Conservation (phyloP, 306 rosid species). For the Alnus glutinosa region DNA sequence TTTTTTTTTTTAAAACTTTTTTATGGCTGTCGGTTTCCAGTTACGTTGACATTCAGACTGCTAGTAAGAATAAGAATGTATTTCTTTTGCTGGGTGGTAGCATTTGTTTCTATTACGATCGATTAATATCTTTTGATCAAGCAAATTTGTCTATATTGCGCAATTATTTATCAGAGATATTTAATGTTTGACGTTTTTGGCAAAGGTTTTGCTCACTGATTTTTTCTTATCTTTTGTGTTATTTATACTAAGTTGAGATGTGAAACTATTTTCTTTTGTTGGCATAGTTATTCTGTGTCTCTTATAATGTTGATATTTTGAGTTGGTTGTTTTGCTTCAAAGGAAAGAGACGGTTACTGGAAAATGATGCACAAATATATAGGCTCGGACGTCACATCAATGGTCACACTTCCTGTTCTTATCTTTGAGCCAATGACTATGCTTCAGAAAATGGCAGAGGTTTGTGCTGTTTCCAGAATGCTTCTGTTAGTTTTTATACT, state of each 20-base stretch:
- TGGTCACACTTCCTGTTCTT: conserved; percentile 86
- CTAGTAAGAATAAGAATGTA: not conserved
- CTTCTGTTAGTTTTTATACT: conserved; percentile 3
- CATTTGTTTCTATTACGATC: conserved; percentile 5
- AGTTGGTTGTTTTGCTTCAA: conserved; percentile 16
- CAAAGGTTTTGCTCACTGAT: not conserved
- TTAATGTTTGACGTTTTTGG: not conserved
- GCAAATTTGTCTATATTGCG: not conserved
- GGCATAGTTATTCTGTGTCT: not conserved
- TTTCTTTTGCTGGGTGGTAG: not conserved
- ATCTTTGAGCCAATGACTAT: conserved; percentile 98
- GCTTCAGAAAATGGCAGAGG: conserved; percentile 96
- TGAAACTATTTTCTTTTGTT: not conserved
- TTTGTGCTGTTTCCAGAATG: conserved; percentile 34
- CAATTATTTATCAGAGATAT: not conserved
- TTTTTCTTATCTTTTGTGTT: not conserved
- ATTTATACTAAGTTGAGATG: not conserved
- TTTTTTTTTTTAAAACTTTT: not conserved
- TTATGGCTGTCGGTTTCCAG: conserved; percentile 10
- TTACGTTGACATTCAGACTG: not conserved
- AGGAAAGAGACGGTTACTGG: conserved; percentile 97
- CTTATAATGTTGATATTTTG: conserved; percentile 22
- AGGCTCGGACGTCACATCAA: conserved; percentile 81
- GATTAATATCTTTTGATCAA: not conserved
- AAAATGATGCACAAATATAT: conserved; percentile 93